Percentiles rank a stretch among this genome's conserved stretches.
Evolutionary conservation across 441 rosid genomes (phyloP).

Genomic region (Eruca vesicaria): DNA sequence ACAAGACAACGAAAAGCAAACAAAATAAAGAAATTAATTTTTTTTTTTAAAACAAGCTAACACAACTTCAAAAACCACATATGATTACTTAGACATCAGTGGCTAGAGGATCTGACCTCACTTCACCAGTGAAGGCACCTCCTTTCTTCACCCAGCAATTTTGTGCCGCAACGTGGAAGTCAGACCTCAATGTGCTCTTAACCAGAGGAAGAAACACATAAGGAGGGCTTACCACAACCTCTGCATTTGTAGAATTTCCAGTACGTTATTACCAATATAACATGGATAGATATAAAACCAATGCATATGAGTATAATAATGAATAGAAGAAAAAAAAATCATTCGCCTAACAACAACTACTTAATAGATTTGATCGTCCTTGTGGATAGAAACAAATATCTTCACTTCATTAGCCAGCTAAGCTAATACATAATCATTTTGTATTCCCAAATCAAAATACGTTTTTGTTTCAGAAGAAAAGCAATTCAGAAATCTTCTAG

Average conservation of each 20-base stretch:
- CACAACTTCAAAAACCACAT: not conserved
- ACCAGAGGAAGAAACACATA: constrained; percentile 61
- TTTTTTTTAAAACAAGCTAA: not conserved
- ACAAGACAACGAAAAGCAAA: not conserved
- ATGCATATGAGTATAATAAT: not conserved
- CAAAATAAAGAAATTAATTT: too few species aligned
- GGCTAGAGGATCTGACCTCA: constrained; percentile 44
- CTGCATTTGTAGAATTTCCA: constrained; percentile 33
- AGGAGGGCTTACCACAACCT: constrained; percentile 81
- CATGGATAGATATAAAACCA: not conserved
- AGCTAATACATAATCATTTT: not conserved
- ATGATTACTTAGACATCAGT: not conserved
- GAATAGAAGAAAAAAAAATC: not conserved
- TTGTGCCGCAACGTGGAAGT: constrained; percentile 65
- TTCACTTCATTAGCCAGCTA: not conserved
- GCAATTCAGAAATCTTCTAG: not conserved
- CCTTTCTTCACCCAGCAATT: constrained; percentile 83
- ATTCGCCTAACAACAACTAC: not conserved
- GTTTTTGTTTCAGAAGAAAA: not conserved
- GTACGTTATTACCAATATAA: not conserved
- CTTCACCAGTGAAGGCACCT: constrained; percentile 80
- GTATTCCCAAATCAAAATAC: not conserved
- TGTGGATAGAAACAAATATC: not conserved
- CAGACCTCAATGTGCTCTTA: constrained; percentile 49
- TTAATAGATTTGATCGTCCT: not conserved